A percentile compares a stretch with the other conserved stretches of the same genome.
These are phyloP conservation scores for Batkoa obscura DNA, from an alignment of 371 early-diverging fungal species.

Conservation along the genomic window DNA sequence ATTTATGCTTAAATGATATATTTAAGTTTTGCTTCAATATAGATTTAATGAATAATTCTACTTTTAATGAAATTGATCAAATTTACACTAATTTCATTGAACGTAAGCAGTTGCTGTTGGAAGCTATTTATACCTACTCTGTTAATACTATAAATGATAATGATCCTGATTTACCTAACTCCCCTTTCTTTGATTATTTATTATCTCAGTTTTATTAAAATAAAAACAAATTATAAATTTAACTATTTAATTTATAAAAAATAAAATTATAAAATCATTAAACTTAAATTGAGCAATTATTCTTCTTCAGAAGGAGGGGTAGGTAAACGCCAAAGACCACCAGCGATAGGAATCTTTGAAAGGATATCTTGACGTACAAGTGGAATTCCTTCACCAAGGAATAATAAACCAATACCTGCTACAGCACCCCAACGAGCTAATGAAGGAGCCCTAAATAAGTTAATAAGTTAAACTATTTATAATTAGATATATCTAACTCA, in stretches of 20 bases:
- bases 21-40: too few relatives aligned
- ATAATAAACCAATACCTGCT: constrained; percentile 30
- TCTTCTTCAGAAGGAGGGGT: constrained; percentile 16
- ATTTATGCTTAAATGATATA: too few relatives aligned
- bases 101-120: too few relatives aligned
- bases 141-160: too few relatives aligned
- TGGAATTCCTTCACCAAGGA: constrained; percentile 40
- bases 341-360: constrained; percentile 32
- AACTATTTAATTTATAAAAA: not conserved
- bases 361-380: constrained; percentile 32
- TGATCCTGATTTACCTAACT: too few relatives aligned
- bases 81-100: too few relatives aligned
- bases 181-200: too few relatives aligned
- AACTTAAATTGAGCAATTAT: constrained; percentile 1
- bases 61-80: too few relatives aligned
- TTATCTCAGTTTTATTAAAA: too few relatives aligned
- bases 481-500: not conserved
- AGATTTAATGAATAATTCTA: too few relatives aligned
- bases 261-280: not conserved
- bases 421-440: constrained; percentile 38
- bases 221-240: too few relatives aligned
- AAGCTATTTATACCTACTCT: too few relatives aligned
- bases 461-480: not conserved
- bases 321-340: constrained; percentile 28
- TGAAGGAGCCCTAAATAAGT: constrained; percentile 16